Evolutionary conservation across 306 rosid genomes (phyloP), one percentile per base, ranked within the genome.

Genomic region (Cicer arietinum): DNA sequence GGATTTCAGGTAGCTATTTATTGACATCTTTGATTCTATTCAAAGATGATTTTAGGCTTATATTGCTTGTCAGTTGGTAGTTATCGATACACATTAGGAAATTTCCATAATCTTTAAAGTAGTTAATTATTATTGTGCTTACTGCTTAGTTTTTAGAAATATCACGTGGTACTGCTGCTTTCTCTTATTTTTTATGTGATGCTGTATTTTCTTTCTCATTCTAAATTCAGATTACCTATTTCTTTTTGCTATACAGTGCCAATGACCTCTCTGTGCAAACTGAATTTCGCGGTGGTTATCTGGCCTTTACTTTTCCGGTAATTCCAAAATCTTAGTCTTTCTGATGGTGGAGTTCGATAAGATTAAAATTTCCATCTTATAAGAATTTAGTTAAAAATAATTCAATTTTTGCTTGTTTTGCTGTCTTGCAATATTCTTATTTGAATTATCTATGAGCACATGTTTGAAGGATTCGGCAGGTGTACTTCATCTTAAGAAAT

Each of bases 241-340:
- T 57, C 78, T 79, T 82, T 70, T 70, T 77, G 51, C 51, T 45
- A 66, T 53, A 11, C 82, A 92, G 99, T 84, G 94, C 88, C 79
- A 89, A 73, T 78, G 97, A 94, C 83, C 83, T 74, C 79, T 86
- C 93, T 76, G 85, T 89, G 72, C 82, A 69, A 52, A 82, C 92
- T 25, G 89, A 89, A 81, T 67, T 87, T 79, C 90, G 93, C 18
- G 99, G 98, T 85, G 91, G 95, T 78, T 94, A 91, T 90, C 85
- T 87, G 71, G 98, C 96, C 69, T 91, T 94, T 80, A 91, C 96
- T 52, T 74, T 84, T 65, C 90, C 40, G 95, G 98, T 94, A 84
- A 64, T 77, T 73, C 59, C 44, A 16, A 59, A 71, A 47, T 73
- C 50, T 69, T 53, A 58, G 53, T 72, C 63, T 63, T 59, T 48